phyloP scores from a whole-genome alignment of 1,139 yeast species.

The Lodderomyces pseudojiufengensis region DNA sequence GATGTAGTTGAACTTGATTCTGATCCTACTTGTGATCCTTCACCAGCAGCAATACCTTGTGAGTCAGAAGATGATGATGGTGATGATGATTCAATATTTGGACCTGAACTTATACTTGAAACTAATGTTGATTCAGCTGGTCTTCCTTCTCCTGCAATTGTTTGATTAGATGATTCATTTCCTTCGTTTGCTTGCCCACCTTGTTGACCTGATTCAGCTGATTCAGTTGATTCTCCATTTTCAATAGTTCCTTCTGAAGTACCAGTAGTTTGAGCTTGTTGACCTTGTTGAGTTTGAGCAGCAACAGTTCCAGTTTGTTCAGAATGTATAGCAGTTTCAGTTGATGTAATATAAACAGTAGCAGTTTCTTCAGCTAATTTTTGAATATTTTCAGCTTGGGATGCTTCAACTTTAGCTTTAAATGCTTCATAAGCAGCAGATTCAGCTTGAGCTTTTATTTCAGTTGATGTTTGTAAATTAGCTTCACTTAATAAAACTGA shows the following conservation, averaged over 20 bases:
- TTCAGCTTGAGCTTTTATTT: constrained; percentile 7
- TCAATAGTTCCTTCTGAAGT: neutral
- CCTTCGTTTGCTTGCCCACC: no score
- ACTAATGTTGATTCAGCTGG: neutral
- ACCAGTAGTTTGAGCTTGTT: neutral
- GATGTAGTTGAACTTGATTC: no score
- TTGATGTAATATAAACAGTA: constrained; percentile 3
- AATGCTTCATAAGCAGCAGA: constrained; percentile 10
- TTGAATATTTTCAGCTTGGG: constrained; percentile 5
- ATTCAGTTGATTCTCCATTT: no score
- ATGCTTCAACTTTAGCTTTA: constrained; percentile 8
- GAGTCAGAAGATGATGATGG: no score
- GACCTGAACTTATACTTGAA: neutral
- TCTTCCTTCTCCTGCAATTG: neutral
- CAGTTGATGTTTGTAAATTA: constrained; percentile 7
- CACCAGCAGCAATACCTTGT: no score
- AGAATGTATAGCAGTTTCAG: neutral
- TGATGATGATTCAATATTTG: no score
- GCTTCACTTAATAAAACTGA: constrained; percentile 11
- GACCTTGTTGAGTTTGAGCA: neutral
- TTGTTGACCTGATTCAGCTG: no score
- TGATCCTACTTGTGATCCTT: no score
- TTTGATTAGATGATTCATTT: no score
- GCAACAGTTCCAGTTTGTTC: constrained; percentile 3
- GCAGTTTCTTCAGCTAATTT: constrained; percentile 4